Evolutionary conservation across 805 yeast genomes (phyloP), one percentile per base, ranked within the genome.

Genomic region (Wickerhamomyces sydowiorum): DNA sequence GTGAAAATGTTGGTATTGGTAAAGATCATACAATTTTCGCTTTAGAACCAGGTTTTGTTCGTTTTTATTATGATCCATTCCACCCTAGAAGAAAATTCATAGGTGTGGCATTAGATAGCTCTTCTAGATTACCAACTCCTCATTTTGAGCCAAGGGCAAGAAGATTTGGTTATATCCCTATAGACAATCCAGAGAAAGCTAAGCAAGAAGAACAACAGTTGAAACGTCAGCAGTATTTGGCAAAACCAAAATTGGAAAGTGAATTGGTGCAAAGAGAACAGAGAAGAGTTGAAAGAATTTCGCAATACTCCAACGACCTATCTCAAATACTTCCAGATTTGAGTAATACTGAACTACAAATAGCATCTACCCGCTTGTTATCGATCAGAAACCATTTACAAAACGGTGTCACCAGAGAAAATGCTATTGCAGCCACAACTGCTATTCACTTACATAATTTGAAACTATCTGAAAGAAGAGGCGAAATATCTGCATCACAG

Each of bases 11-110:
- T 10, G 81, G 80, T 8, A 86, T 91, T 46, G 99, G 99, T 48
- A 82, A 79, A 55, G 98, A 93, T 62, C 97, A 90, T 62, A 91
- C 99, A 2, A 75, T 93, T 25, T 88, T 72, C 62, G 96, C 99
- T 4, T 56, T 71, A 28, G 98, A 93, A 59, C 96, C 96, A 3
- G 99, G 99, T 21, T 88, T 70, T 61, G 97, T 91, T 24, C 77
- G 95, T 49, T 93, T 78, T 65, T 93, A 93, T 64, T 67, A 82
- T 46, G 96, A 93, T 68, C 98, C 99, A 5, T 93, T 93, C 73
- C 98, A 93, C 59, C 97, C 98, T 34, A 78, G 80, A 60, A 80
- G 97, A 59, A 84, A 81, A 59, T 87, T 86, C 58, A 85, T 89
- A 49, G 99, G 99, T 31, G 80, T 93, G 30, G 89, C 96, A 0